Evolutionary conservation across 495 filamentous ascomycete genomes (phyloP).

Genomic region (Lasiosphaeria hispida): DNA sequence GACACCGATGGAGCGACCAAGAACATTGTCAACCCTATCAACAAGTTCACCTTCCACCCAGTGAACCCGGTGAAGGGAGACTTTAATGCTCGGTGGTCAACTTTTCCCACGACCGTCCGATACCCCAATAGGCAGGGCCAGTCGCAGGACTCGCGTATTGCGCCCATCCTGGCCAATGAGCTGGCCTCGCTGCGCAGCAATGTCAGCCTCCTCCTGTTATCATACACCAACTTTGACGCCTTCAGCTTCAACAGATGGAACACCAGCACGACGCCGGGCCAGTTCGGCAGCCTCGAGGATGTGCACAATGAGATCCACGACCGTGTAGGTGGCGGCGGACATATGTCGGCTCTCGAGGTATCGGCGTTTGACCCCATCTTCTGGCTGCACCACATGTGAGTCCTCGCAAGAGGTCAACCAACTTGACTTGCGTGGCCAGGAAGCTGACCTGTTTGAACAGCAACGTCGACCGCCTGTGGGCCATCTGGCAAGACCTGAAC

Average conservation of each 20-base stretch:
- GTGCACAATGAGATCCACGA: slow-evolving; percentile 65
- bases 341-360: slow-evolving; percentile 61
- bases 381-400: slow-evolving; percentile 61
- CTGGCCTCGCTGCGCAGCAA: slow-evolving; percentile 39
- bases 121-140: slow-evolving; percentile 20
- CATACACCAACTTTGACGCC: slow-evolving; percentile 53
- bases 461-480: slow-evolving; percentile 62
- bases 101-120: slow-evolving; percentile 24
- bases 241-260: slow-evolving; percentile 59
- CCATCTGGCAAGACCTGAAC: slow-evolving; percentile 71
- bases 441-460: background rate
- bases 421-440: too few relatives aligned
- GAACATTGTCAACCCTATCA: slow-evolving; percentile 38
- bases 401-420: background rate
- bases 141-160: slow-evolving; percentile 45
- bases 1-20: slow-evolving; percentile 32
- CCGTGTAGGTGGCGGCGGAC: slow-evolving; percentile 52
- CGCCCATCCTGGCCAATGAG: slow-evolving; percentile 45
- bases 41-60: slow-evolving; percentile 34
- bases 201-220: slow-evolving; percentile 55
- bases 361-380: slow-evolving; percentile 73
- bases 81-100: slow-evolving; percentile 28
- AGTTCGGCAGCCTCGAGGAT: slow-evolving; percentile 57
- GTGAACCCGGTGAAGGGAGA: slow-evolving; percentile 23
- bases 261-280: slow-evolving; percentile 29